These are phyloP conservation scores for Penicillium dipodomyicola DNA, from an alignment of 495 filamentous ascomycete species.

Conservation along the genomic window DNA sequence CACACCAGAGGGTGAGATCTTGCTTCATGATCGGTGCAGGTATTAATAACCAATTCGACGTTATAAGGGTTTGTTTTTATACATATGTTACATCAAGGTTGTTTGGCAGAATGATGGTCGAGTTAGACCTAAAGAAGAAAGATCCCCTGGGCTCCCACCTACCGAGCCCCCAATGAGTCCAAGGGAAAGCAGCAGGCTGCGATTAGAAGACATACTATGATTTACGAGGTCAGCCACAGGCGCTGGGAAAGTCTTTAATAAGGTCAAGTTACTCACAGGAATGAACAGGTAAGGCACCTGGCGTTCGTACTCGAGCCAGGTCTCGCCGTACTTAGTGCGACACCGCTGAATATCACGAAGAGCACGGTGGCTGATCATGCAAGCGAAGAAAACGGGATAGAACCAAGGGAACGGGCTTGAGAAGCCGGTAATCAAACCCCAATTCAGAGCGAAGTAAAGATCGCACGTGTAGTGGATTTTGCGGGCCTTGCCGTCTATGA, in stretches of 20 bases:
- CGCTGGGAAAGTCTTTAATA: background rate
- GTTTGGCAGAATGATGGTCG: background rate
- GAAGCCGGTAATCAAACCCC: constrained; percentile 66
- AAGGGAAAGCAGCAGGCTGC: background rate
- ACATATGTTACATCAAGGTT: background rate
- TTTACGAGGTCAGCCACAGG: background rate
- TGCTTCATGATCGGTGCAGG: constrained; percentile 2
- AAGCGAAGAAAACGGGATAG: constrained; percentile 85
- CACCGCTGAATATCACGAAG: constrained; percentile 82
- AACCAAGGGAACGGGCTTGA: constrained; percentile 94
- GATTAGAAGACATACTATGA: constrained; percentile 39
- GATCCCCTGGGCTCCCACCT: background rate
- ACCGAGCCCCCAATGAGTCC: background rate
- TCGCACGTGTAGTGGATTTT: constrained; percentile 97
- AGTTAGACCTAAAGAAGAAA: background rate
- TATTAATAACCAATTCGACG: constrained; percentile 12
- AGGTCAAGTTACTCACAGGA: constrained; percentile 64
- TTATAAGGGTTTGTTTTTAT: constrained; percentile 7
- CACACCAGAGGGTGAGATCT: background rate
- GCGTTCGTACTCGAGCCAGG: constrained; percentile 86
- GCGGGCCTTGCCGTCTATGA: constrained; percentile 70
- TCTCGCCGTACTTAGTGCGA: constrained; percentile 83
- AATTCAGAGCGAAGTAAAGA: constrained; percentile 67
- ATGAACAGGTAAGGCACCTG: constrained; percentile 93
- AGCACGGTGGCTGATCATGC: constrained; percentile 90